A percentile compares a stretch with the other conserved stretches of the same genome.
phyloP scores from a whole-genome alignment of 305 asterid genomes.

The Fraxinus velutina region DNA sequence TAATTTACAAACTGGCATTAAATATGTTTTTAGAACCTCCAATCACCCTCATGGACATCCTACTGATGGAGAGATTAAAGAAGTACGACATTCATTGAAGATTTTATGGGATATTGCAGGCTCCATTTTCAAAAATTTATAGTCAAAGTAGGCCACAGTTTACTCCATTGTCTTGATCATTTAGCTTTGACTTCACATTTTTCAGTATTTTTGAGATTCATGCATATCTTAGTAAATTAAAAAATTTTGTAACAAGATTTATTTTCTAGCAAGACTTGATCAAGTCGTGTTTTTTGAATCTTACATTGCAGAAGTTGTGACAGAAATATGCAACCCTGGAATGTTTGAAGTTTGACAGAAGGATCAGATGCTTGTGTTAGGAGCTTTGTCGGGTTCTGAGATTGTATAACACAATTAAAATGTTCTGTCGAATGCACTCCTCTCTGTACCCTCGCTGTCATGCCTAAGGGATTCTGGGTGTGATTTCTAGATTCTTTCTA shows the following conservation, averaged over 20 bases:
- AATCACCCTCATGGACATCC: not conserved
- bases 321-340: not conserved
- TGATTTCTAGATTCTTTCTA: not conserved
- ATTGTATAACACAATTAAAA: not conserved
- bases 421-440: not conserved
- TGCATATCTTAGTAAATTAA: not conserved
- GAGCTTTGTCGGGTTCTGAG: not conserved
- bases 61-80: not conserved
- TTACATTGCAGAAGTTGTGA: not conserved
- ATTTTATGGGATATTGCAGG: not conserved
- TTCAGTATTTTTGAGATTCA: not conserved
- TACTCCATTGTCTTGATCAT: not conserved
- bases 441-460: not conserved
- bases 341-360: not conserved
- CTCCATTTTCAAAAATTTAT: not conserved
- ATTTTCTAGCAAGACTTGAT: not conserved
- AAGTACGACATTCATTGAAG: not conserved
- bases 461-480: not conserved
- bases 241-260: not conserved
- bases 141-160: not conserved
- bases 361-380: not conserved
- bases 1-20: not conserved
- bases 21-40: not conserved
- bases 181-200: not conserved
- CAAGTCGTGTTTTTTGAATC: not conserved